These are phyloP conservation scores for Boechera stricta DNA, from an alignment of 345 rosid genomes.

Conservation along the genomic window DNA sequence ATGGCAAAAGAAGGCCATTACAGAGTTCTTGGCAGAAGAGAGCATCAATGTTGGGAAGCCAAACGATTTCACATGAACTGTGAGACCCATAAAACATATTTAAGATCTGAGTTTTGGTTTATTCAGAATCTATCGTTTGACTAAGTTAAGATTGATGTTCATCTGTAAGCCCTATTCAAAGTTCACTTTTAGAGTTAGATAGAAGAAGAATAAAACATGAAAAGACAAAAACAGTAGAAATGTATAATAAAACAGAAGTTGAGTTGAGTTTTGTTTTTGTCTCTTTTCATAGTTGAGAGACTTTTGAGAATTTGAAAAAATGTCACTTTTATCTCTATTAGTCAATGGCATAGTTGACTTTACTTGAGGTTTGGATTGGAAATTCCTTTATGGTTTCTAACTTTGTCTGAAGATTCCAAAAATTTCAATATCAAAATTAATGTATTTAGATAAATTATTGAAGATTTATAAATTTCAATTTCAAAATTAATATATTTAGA, in stretches of 20 bases:
- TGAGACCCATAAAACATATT: conserved; percentile 3
- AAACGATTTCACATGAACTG: conserved; percentile 53
- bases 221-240: conserved; percentile 12
- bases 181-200: not conserved
- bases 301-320: not conserved
- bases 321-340: conserved; percentile 16
- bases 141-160: conserved; percentile 9
- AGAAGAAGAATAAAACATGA: conserved; percentile 5
- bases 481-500: no score
- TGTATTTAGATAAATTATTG: not conserved
- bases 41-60: conserved; percentile 70
- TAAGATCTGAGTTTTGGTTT: conserved; percentile 7
- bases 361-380: not conserved
- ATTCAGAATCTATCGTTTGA: conserved; percentile 22
- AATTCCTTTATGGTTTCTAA: not conserved
- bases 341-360: conserved; percentile 19
- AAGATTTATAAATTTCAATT: not conserved
- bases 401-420: not conserved
- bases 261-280: conserved; percentile 24
- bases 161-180: not conserved
- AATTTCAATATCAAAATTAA: not conserved
- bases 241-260: conserved; percentile 24
- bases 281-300: conserved; percentile 18
- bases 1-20: conserved; percentile 87
- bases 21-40: conserved; percentile 62